Evolutionary conservation across 345 rosid species (phyloP).

Genomic region (Camelina sativa): DNA sequence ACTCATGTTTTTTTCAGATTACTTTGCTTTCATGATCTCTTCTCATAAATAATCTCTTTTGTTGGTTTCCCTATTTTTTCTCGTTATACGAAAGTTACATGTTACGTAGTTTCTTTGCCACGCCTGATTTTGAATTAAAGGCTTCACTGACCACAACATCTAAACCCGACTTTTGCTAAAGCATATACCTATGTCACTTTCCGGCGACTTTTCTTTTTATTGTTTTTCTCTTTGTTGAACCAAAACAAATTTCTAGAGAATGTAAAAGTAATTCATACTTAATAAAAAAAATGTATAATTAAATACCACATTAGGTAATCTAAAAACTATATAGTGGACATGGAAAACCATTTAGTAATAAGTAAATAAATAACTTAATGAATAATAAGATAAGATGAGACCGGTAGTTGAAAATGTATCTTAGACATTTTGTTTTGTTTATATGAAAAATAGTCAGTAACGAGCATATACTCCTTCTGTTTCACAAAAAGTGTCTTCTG

Average conservation of each 20-base stretch:
- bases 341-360: conserved; percentile 9
- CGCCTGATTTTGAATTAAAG: conserved; percentile 46
- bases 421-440: conserved; percentile 16
- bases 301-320: not conserved
- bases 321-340: not conserved
- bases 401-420: not conserved
- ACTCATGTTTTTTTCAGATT: conserved; percentile 16
- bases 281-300: not conserved
- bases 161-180: conserved; percentile 42
- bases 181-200: conserved; percentile 40
- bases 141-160: conserved; percentile 29
- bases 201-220: conserved; percentile 34
- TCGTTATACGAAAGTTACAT: conserved; percentile 26
- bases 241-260: not conserved
- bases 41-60: conserved; percentile 24
- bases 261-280: not conserved
- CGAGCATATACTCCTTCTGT: too few species aligned
- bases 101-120: conserved; percentile 42
- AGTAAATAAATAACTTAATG: too few species aligned
- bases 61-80: conserved; percentile 11
- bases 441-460: not conserved
- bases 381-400: conserved; percentile 4
- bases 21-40: conserved; percentile 31
- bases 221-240: conserved; percentile 5
- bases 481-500: too few species aligned